Evolutionary conservation across 179 eudicot genomes (phyloP).

Genomic region (Heliamphora pulchella): DNA sequence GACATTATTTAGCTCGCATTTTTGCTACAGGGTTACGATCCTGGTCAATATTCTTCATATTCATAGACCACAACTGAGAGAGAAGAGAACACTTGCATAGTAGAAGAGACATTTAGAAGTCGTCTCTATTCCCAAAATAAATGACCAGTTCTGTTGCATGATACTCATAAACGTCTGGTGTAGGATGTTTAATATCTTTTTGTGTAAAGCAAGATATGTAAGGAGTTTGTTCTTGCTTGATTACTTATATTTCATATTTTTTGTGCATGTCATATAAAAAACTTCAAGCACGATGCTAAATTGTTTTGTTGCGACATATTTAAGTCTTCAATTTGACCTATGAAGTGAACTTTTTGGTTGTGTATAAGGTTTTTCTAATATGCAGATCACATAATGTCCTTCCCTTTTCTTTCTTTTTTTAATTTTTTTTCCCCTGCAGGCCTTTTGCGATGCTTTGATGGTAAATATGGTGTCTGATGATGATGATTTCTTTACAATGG

Average conservation of each 20-base stretch:
- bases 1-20: not conserved
- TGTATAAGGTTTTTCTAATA: not conserved
- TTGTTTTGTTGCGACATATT: not conserved
- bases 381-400: not conserved
- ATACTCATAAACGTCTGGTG: too few relatives aligned
- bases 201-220: not conserved
- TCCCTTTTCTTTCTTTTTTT: not conserved
- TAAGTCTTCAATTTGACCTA: not conserved
- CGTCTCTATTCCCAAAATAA: too few relatives aligned
- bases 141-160: too few relatives aligned
- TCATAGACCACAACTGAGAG: too few relatives aligned
- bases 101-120: too few relatives aligned
- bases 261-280: not conserved
- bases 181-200: too few relatives aligned
- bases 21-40: not conserved
- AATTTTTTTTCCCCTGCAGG: conserved; percentile 27
- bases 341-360: not conserved
- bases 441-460: conserved; percentile 57
- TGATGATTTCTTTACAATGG: conserved; percentile 73
- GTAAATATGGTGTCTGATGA: conserved; percentile 47
- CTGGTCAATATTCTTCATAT: too few relatives aligned
- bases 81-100: too few relatives aligned
- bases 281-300: not conserved
- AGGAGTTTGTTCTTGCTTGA: too few relatives aligned
- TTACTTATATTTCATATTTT: not conserved